These are phyloP conservation scores for Candida albicans DNA, from an alignment of 1,139 yeast genomes.

Conservation along the genomic window DNA sequence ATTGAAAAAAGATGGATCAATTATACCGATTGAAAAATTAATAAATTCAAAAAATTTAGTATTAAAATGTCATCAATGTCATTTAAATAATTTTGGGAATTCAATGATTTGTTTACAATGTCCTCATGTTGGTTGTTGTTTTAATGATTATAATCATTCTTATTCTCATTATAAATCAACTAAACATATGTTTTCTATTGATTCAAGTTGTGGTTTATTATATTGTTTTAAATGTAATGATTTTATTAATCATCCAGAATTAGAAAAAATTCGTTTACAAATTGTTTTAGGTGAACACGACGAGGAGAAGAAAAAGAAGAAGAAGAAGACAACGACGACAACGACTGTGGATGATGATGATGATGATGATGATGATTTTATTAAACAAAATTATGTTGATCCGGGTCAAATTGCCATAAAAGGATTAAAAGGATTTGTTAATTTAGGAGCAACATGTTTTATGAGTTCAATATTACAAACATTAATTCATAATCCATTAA, in stretches of 20 bases:
- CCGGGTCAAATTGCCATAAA: conserved; percentile 65
- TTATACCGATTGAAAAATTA: conserved; percentile 31
- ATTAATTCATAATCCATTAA: conserved; percentile 81
- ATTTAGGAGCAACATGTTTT: conserved; percentile 95
- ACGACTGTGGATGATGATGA: neutral
- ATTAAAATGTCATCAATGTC: conserved; percentile 53
- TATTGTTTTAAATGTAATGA: conserved; percentile 79
- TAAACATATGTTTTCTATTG: conserved; percentile 76
- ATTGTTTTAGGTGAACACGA: conserved; percentile 16
- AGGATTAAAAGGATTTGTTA: conserved; percentile 84
- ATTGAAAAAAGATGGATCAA: conserved; percentile 33
- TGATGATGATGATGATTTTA: conserved; percentile 18
- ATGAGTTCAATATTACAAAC: conserved; percentile 90
- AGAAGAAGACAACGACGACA: too few relatives aligned
- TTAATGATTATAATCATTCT: conserved; percentile 49
- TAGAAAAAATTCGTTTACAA: conserved; percentile 53
- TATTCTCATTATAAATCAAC: conserved; percentile 56
- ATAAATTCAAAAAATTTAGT: conserved; percentile 42
- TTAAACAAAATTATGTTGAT: conserved; percentile 21
- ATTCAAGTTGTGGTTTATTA: conserved; percentile 55
- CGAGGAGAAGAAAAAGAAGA: too few relatives aligned
- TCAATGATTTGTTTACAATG: conserved; percentile 78
- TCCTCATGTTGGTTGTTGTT: conserved; percentile 75
- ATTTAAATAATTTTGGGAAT: conserved; percentile 45
- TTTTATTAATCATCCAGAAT: conserved; percentile 59